These are phyloP conservation scores for Rubia tinctorum DNA, from an alignment of 305 asterid genomes.

Conservation along the genomic window DNA sequence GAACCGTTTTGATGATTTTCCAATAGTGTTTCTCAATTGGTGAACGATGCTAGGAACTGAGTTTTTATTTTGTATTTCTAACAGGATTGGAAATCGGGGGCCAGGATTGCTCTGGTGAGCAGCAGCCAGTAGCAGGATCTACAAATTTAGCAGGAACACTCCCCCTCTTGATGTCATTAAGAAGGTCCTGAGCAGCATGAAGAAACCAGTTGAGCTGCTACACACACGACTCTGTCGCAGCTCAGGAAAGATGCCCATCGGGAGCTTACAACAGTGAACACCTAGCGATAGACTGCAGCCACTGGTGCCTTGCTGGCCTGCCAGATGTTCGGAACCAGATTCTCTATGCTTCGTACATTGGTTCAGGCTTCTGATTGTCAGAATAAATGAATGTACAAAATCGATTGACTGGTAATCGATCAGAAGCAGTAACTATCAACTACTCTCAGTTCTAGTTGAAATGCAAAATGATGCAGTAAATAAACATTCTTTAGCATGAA, in stretches of 20 bases:
- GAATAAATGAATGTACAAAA: background rate
- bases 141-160: no score
- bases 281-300: slow-evolving; percentile 44
- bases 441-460: background rate
- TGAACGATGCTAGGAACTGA: background rate
- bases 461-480: background rate
- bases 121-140: slow-evolving; percentile 33
- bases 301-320: slow-evolving; percentile 52
- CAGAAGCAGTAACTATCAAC: background rate
- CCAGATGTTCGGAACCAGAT: slow-evolving; percentile 50
- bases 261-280: slow-evolving; percentile 30
- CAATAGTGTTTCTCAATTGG: no score
- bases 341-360: slow-evolving; percentile 25
- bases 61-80: slow-evolving; percentile 11
- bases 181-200: slow-evolving; percentile 28
- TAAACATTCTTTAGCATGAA: background rate
- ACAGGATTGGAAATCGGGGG: slow-evolving; percentile 35
- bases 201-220: slow-evolving; percentile 32
- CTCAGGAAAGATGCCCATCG: slow-evolving; percentile 48
- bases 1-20: no score
- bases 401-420: no score
- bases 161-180: slow-evolving; percentile 20
- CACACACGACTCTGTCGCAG: slow-evolving; percentile 40
- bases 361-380: background rate
- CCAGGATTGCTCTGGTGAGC: slow-evolving; percentile 39